phyloP scores from a whole-genome alignment of 2,329 filamentous ascomycete genomes.

The Myrmaecium sp. region DNA sequence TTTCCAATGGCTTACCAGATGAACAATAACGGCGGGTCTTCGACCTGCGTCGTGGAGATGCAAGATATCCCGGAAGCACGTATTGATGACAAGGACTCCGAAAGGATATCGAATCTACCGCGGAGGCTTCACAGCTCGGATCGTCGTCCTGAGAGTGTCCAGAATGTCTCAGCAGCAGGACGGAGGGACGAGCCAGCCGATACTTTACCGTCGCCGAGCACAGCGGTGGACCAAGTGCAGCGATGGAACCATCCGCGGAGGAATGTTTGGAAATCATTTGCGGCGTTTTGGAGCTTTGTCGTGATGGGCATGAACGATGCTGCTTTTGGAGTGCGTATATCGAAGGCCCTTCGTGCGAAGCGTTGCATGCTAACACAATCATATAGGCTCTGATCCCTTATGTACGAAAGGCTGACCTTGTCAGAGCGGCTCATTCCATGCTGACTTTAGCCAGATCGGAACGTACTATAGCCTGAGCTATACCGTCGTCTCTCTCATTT shows the following conservation, averaged over 20 bases:
- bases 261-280: slow-evolving; percentile 41
- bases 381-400: slow-evolving; percentile 30
- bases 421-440: neutral
- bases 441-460: slow-evolving; percentile 32
- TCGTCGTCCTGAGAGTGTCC: slow-evolving; percentile 5
- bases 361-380: slow-evolving; percentile 5
- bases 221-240: slow-evolving; percentile 27
- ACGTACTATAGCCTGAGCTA: slow-evolving; percentile 45
- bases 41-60: slow-evolving; percentile 18
- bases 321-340: slow-evolving; percentile 39
- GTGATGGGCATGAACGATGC: slow-evolving; percentile 56
- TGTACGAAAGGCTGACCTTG: slow-evolving; percentile 10
- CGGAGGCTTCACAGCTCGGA: slow-evolving; percentile 5
- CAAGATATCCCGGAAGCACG: slow-evolving; percentile 11
- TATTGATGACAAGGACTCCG: slow-evolving; percentile 5
- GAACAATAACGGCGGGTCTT: slow-evolving; percentile 15
- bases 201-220: slow-evolving; percentile 29
- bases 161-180: slow-evolving; percentile 1
- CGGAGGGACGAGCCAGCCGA: slow-evolving; percentile 17
- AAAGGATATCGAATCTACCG: slow-evolving; percentile 7
- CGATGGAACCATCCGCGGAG: slow-evolving; percentile 46
- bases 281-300: slow-evolving; percentile 44
- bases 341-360: neutral
- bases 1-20: slow-evolving; percentile 5
- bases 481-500: slow-evolving; percentile 47